A percentile compares a stretch with the other conserved stretches of the same genome.
Conservation (phyloP, 129 eudicot species). For the Scalesia atractyloides region DNA sequence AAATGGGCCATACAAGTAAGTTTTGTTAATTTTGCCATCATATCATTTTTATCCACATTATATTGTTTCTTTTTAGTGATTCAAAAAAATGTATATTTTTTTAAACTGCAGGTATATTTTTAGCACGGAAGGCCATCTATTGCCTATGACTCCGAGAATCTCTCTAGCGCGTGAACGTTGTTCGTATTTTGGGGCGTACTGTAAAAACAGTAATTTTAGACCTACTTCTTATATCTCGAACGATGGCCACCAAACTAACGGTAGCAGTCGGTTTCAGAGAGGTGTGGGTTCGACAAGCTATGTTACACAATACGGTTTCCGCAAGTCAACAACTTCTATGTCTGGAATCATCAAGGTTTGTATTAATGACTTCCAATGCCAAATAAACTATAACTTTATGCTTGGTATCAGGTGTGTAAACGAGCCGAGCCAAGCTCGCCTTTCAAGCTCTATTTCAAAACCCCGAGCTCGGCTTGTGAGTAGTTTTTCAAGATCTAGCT, state of each 20-base stretch:
- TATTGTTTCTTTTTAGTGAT: neutral
- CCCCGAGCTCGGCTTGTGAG: no score
- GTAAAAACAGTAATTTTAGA: constrained; percentile 45
- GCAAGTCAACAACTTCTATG: constrained; percentile 39
- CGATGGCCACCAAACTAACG: constrained; percentile 39
- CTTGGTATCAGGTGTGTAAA: no score
- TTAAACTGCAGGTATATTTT: constrained; percentile 65
- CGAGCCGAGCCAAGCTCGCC: no score
- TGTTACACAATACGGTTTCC: constrained; percentile 37
- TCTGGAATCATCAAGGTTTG: constrained; percentile 77
- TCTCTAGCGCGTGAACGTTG: constrained; percentile 76
- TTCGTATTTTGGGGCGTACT: constrained; percentile 80
- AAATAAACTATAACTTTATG: neutral
- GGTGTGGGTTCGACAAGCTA: constrained; percentile 44
- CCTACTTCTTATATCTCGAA: constrained; percentile 36
- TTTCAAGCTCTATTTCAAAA: no score
- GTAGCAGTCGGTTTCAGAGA: constrained; percentile 41
- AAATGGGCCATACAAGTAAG: constrained; percentile 96
- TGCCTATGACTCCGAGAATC: constrained; percentile 88
- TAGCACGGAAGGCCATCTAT: constrained; percentile 91
- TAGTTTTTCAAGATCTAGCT: no score
- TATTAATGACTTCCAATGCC: neutral
- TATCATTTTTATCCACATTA: neutral
- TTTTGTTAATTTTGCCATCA: neutral
- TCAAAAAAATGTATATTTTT: neutral